A percentile compares a stretch with the other conserved stretches of the same genome.
Evolutionary conservation across 2,329 filamentous ascomycete genomes (phyloP).

Genomic region (Cadophora malorum): DNA sequence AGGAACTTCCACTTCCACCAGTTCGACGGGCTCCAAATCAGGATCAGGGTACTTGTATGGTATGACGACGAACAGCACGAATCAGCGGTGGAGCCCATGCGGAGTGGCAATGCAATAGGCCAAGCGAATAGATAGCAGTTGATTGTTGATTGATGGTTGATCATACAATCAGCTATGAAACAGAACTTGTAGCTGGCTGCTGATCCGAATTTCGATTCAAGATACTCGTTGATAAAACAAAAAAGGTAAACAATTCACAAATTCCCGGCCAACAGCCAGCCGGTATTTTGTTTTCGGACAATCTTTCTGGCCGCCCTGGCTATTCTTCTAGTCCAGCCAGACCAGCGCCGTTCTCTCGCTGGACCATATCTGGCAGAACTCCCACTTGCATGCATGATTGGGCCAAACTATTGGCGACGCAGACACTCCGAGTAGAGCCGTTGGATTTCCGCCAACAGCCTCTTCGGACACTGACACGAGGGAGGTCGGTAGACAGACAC

Average conservation of each 20-base stretch:
- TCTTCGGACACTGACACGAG: slow-evolving; percentile 39
- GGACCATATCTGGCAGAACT: slow-evolving; percentile 20
- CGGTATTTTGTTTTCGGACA: slow-evolving; percentile 4
- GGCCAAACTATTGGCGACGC: slow-evolving; percentile 9
- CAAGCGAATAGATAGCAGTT: slow-evolving; percentile 11
- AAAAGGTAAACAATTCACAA: not conserved
- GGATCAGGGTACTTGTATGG: slow-evolving; percentile 4
- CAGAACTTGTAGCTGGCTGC: not conserved
- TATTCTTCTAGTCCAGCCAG: not conserved
- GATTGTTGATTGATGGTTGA: not conserved
- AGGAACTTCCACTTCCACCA: not conserved
- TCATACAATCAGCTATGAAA: not conserved
- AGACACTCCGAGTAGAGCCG: slow-evolving; percentile 21
- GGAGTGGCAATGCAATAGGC: slow-evolving; percentile 3
- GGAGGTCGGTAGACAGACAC: slow-evolving; percentile 1
- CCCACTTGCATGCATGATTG: slow-evolving; percentile 16
- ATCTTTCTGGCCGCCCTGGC: not conserved
- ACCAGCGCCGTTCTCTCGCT: not conserved
- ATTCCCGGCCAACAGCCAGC: slow-evolving; percentile 2
- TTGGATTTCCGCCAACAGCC: slow-evolving; percentile 35
- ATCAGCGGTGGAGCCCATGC: slow-evolving; percentile 4
- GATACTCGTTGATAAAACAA: not conserved
- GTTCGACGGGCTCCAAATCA: not conserved
- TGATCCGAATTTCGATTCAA: not conserved
- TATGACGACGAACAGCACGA: slow-evolving; percentile 8